phyloP scores from a whole-genome alignment of 2,329 filamentous ascomycete genomes.

The Cercospora zeina region DNA sequence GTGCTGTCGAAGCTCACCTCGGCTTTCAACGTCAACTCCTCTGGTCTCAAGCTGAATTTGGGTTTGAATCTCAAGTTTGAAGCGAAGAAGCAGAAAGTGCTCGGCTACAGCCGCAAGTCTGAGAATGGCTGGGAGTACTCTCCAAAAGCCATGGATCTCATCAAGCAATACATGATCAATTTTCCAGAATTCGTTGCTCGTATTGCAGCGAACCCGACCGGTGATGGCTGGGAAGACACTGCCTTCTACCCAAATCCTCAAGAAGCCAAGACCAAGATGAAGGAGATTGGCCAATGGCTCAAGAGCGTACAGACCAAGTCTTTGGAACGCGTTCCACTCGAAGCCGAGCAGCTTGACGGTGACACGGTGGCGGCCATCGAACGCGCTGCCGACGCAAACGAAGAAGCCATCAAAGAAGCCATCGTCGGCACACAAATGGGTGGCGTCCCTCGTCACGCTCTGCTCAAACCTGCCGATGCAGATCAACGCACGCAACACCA shows the following conservation, averaged over 20 bases:
- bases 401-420: constrained; percentile 49
- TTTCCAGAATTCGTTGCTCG: constrained; percentile 95
- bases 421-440: constrained; percentile 68
- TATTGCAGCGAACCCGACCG: constrained; percentile 80
- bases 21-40: constrained; percentile 81
- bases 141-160: constrained; percentile 73
- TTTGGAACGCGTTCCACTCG: constrained; percentile 92
- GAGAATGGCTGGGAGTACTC: constrained; percentile 95
- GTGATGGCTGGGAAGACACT: constrained; percentile 77
- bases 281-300: constrained; percentile 91
- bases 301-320: constrained; percentile 88
- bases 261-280: constrained; percentile 74
- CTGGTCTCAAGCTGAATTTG: constrained; percentile 81
- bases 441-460: constrained; percentile 78
- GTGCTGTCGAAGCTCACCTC: constrained; percentile 95
- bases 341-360: constrained; percentile 94
- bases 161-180: constrained; percentile 84
- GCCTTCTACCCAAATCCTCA: constrained; percentile 78
- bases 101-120: constrained; percentile 89
- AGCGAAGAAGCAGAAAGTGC: constrained; percentile 88
- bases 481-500: constrained; percentile 88
- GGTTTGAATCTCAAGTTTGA: constrained; percentile 97
- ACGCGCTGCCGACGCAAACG: constrained; percentile 66
- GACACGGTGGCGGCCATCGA: constrained; percentile 82
- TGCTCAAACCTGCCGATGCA: constrained; percentile 93